A percentile compares a stretch with the other conserved stretches of the same genome.
Conservation (phyloP, 2,329 filamentous ascomycete species). For the Aspergillus tubingensis region DNA sequence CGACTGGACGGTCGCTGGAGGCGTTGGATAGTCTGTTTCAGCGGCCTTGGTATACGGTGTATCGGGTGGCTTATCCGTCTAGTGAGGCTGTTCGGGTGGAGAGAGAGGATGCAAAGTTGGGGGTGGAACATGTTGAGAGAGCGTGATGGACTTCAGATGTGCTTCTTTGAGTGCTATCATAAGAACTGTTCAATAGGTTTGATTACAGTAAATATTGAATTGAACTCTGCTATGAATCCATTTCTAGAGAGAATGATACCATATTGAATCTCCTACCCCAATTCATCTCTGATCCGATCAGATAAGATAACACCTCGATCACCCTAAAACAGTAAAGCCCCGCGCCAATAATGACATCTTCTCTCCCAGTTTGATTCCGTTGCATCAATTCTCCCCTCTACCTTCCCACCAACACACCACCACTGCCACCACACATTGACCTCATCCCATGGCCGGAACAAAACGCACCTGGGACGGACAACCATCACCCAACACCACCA, state of each 20-base stretch:
- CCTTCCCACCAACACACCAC: background rate
- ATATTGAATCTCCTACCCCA: background rate
- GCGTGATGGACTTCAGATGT: too few species aligned
- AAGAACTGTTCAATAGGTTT: fast-evolving
- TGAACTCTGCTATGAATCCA: too few species aligned
- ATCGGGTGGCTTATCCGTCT: background rate
- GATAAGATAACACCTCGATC: constrained; percentile 8
- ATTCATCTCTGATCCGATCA: constrained; percentile 4
- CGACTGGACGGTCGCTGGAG: constrained; percentile 13
- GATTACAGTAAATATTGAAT: too few species aligned
- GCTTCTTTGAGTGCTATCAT: too few species aligned
- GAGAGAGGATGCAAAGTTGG: too few species aligned
- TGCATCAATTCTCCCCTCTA: background rate
- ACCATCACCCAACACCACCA: constrained; percentile 20
- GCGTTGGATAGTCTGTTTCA: background rate
- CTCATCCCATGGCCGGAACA: constrained; percentile 33
- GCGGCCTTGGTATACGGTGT: background rate
- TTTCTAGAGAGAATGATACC: too few species aligned
- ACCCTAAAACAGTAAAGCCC: constrained; percentile 12
- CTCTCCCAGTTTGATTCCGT: background rate
- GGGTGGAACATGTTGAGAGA: too few species aligned
- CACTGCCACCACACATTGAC: background rate
- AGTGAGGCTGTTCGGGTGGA: too few species aligned
- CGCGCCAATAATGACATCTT: constrained; percentile 17
- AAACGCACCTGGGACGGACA: constrained; percentile 45